Base-by-base conservation (phyloP, 2,329 filamentous ascomycete genomes). In the Botryotinia calthae region DNA sequence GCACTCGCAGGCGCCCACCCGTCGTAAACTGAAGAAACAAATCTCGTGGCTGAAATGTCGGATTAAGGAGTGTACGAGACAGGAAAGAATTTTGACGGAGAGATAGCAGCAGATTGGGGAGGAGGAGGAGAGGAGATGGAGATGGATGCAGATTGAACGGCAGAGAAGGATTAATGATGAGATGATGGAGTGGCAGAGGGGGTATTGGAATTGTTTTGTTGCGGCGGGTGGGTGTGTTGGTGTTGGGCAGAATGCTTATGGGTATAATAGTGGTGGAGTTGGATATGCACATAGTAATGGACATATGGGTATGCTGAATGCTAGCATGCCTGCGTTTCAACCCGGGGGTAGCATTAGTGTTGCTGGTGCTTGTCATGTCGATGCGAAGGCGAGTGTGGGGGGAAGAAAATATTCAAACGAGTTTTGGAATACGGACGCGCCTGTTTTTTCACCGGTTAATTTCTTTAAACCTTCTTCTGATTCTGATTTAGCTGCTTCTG, bases 61-160 rank as follows among this genome's bases (percentile, higher is more conserved):
- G 73, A 82, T 89, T 46, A 77, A 80, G n/a, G 81, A 84, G 61
- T 83, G 82, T 0, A 83, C 83, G 4, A 81, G 83, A 70, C 85
- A 88, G 76, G 84, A 89, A 76, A 83, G 81, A 70, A 76, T 80
- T 25, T 83, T 87, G 10, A 78, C 85, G 56, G 73, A 81, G 25
- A 81, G 86, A 4, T 80, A 89, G 34, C n/a, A 80, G 83, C 20
- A 86, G 88, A 73, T 76, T 89, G 86, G 89, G 78, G 83, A 86
- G 22, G 86, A 89, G 78, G 83, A 86, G 25, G 83, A 84, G 75
- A 84, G 82, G 56, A 82, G 83, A 4, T 83, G 85, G 69, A 79
- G 82, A 3, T 83, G 72, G 71, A 67, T 10, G n/a, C 73, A 71
- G 22, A 63, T 70, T n/a, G 68, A 62, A 31, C 20, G 22, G 58